Evolutionary conservation across 805 yeast genomes (phyloP), one percentile per base, ranked within the genome.

Genomic region (Teunomyces pallodes): DNA sequence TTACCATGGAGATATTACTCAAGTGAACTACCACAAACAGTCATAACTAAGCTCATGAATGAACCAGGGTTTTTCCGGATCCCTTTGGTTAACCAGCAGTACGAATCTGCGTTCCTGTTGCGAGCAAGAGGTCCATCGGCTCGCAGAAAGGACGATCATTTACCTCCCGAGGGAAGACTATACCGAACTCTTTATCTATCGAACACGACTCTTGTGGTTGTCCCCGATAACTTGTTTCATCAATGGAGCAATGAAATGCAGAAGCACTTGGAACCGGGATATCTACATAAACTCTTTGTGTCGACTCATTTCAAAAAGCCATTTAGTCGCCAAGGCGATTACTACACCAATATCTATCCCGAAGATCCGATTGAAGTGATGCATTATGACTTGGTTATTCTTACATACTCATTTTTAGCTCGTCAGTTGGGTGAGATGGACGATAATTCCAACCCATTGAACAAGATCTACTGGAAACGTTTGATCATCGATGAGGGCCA

Each of bases 401-500:
- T 84, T 40, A 69, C 87, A 0, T 63, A 67, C 10, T 70, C 79
- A 0, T 64, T 74, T 5, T 75, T 83, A 55, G 65, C 81, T 0
- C 62, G 60, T 26, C 79, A 79, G 45, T 54, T 69, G 6, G 68
- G 65, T 35, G 50, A 54, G 1, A 30, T 56, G 28, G 33, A 45
- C 9, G 50, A 44, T 2, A 44, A 38, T 3, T 63, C 65, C 3
- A 71, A 72, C 3, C 65, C 75, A 1, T 57, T 85, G 9, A 59
- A 64, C 32, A 55, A 61, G 9, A 61, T 84, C 0, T 80, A 76
- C 53, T 85, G 90, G 90, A 85, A 85, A 57, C 58, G 90, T 17
- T 65, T 85, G 28, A 82, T 86, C 13, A 80, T 86, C n/a, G 91
- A 85, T 60, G 91, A 85, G 61, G 90, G 90, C 0, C 90, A 85